Evolutionary conservation across 495 filamentous ascomycete genomes (phyloP).

Genomic region (Lepidopterella palustris): DNA sequence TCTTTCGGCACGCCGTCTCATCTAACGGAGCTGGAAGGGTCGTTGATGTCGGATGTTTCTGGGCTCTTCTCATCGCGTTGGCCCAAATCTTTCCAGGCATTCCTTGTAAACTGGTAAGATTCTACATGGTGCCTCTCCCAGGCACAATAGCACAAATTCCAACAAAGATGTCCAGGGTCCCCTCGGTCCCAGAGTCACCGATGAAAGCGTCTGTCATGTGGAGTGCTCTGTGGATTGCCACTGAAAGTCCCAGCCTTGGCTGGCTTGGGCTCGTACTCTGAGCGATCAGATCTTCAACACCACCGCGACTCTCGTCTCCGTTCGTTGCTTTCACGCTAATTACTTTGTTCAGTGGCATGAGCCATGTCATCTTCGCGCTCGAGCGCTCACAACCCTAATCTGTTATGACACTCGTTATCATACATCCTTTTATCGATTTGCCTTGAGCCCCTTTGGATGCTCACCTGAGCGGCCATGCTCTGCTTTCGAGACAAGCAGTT

Average conservation of each 20-base stretch:
- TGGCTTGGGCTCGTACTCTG: too few relatives aligned
- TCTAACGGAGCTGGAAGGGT: background rate
- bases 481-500: background rate
- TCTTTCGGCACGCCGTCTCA: background rate
- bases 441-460: too few relatives aligned
- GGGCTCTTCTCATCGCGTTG: background rate
- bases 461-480: conserved; percentile 12
- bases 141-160: too few relatives aligned
- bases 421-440: too few relatives aligned
- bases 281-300: conserved; percentile 18
- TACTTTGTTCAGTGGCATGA: background rate
- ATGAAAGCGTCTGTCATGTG: too few relatives aligned
- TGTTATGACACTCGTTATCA: background rate
- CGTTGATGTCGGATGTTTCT: background rate
- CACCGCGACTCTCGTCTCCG: conserved; percentile 2
- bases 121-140: too few relatives aligned
- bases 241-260: conserved; percentile 3
- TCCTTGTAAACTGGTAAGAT: too few relatives aligned
- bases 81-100: too few relatives aligned
- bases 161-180: too few relatives aligned
- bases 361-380: background rate
- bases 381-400: background rate
- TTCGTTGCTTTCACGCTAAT: too few relatives aligned
- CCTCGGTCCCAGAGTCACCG: too few relatives aligned
- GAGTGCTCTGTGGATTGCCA: background rate